These are phyloP conservation scores for Halophytophthora batemanensis DNA, from an alignment of 352 stramenopile genomes.

Conservation along the genomic window DNA sequence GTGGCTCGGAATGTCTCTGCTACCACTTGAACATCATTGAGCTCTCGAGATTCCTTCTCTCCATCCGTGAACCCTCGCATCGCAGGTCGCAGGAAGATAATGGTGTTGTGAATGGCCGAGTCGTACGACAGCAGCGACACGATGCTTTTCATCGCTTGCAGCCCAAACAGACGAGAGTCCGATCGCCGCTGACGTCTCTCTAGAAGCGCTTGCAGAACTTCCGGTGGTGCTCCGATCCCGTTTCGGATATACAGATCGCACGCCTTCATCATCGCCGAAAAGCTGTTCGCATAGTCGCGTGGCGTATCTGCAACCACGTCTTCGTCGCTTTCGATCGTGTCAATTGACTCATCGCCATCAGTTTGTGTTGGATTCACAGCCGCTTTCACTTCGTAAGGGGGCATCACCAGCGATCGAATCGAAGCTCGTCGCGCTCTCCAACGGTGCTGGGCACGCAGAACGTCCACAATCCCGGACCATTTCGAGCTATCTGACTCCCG, in stretches of 20 bases:
- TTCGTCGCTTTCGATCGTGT: slow-evolving; percentile 13
- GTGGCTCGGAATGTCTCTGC: slow-evolving; percentile 83
- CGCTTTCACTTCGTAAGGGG: not conserved
- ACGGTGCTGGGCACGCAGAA: slow-evolving; percentile 71
- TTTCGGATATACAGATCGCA: slow-evolving; percentile 88
- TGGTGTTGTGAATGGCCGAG: slow-evolving; percentile 62
- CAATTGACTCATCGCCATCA: slow-evolving; percentile 8
- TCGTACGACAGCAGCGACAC: slow-evolving; percentile 73
- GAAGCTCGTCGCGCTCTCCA: slow-evolving; percentile 57
- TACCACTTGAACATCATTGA: slow-evolving; percentile 73
- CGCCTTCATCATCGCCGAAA: slow-evolving; percentile 79
- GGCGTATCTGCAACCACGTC: slow-evolving; percentile 24
- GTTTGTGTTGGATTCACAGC: not conserved
- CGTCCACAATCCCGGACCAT: slow-evolving; percentile 83
- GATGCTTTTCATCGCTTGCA: slow-evolving; percentile 81
- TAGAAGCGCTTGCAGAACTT: slow-evolving; percentile 64
- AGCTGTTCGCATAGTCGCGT: slow-evolving; percentile 60
- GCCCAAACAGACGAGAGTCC: slow-evolving; percentile 70
- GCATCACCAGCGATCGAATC: slow-evolving; percentile 17
- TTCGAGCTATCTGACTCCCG: slow-evolving; percentile 75
- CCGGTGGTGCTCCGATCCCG: slow-evolving; percentile 73
- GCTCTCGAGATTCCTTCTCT: slow-evolving; percentile 76
- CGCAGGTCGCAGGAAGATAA: slow-evolving; percentile 82
- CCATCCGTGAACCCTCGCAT: slow-evolving; percentile 85
- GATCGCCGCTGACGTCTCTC: slow-evolving; percentile 71